Percentiles rank a stretch among this genome's conserved stretches.
Conservation (phyloP, 106 monocot genomes). For the Vanilla planifolia region DNA sequence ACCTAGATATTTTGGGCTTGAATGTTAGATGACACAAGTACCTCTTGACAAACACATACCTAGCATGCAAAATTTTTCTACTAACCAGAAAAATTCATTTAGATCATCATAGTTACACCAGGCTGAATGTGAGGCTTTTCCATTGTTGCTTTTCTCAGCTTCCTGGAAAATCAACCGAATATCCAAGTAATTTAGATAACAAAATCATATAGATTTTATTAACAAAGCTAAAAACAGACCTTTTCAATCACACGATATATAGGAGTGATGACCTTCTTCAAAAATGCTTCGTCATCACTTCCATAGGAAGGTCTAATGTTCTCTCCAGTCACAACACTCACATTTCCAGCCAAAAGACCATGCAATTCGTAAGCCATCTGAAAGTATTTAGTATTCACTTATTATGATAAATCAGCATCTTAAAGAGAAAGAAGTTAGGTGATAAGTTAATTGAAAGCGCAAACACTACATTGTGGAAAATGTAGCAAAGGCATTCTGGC, state of each 20-base stretch:
- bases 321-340: slow-evolving; percentile 87
- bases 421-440: not conserved
- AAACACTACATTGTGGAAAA: slow-evolving; percentile 82
- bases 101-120: slow-evolving; percentile 99
- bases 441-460: slow-evolving; percentile 1
- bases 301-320: slow-evolving; percentile 92
- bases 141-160: slow-evolving; percentile 78
- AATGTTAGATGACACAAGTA: too few species aligned
- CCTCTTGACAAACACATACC: not conserved
- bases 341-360: slow-evolving; percentile 85
- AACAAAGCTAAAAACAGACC: slow-evolving; percentile 27
- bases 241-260: slow-evolving; percentile 89
- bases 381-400: slow-evolving; percentile 1
- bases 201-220: not conserved
- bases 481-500: slow-evolving; percentile 94
- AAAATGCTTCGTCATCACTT: slow-evolving; percentile 90
- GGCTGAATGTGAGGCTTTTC: slow-evolving; percentile 76
- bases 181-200: not conserved
- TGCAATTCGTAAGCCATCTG: slow-evolving; percentile 96
- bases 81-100: slow-evolving; percentile 96
- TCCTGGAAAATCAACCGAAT: slow-evolving; percentile 54
- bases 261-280: slow-evolving; percentile 84
- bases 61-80: slow-evolving; percentile 1
- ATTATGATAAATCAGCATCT: not conserved
- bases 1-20: slow-evolving; percentile 39